phyloP scores from a whole-genome alignment of 495 filamentous ascomycete species.

The Penicillium malachiteum region DNA sequence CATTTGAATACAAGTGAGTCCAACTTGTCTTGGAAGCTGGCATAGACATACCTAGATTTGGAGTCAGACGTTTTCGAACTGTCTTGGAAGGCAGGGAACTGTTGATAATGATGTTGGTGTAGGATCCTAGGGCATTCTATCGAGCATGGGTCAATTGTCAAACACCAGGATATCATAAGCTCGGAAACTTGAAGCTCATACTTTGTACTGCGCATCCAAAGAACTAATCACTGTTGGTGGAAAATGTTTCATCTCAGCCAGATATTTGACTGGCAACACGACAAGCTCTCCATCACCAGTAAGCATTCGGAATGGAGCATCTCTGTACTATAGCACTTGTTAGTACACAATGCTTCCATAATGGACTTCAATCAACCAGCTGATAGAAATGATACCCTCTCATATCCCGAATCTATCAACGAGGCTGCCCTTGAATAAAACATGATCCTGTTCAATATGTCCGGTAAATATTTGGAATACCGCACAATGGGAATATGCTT shows the following conservation, averaged over 20 bases:
- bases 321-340: slow-evolving; percentile 22
- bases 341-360: not conserved
- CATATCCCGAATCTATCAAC: slow-evolving; percentile 29
- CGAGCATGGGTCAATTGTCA: not conserved
- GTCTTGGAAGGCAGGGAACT: slow-evolving; percentile 27
- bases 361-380: not conserved
- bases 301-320: slow-evolving; percentile 30
- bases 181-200: slow-evolving; percentile 2
- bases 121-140: slow-evolving; percentile 33
- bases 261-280: slow-evolving; percentile 31
- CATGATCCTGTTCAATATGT: slow-evolving; percentile 29
- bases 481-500: slow-evolving; percentile 28
- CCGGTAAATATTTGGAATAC: slow-evolving; percentile 21
- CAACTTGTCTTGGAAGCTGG: too few species aligned
- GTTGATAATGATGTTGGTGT: slow-evolving; percentile 27
- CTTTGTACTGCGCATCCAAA: slow-evolving; percentile 30
- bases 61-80: slow-evolving; percentile 27
- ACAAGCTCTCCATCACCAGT: slow-evolving; percentile 35
- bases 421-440: slow-evolving; percentile 21
- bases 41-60: slow-evolving; percentile 21
- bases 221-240: slow-evolving; percentile 23
- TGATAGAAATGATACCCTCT: slow-evolving; percentile 15
- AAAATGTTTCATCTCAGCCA: slow-evolving; percentile 24
- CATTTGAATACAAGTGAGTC: not conserved
- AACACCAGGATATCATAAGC: too few species aligned